Evolutionary conservation across 805 yeast species (phyloP).

Genomic region (Crinitomyces ghanaensis): DNA sequence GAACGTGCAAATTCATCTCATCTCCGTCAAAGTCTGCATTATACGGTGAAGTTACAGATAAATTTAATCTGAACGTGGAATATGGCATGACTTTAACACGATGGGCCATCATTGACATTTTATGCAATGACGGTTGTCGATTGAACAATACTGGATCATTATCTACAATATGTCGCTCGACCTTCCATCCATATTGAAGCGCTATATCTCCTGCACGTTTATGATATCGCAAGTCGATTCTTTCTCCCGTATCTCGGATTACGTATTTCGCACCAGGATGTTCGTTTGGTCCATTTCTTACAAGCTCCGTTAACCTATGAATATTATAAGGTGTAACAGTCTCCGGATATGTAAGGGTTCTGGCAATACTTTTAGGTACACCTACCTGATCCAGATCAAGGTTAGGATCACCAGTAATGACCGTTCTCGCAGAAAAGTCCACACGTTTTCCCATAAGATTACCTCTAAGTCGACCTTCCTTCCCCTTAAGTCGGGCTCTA

Average conservation of each 20-base stretch:
- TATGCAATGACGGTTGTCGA: conserved; percentile 98
- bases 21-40: conserved; percentile 99
- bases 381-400: conserved; percentile 97
- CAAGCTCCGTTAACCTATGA: conserved; percentile 82
- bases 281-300: conserved; percentile 96
- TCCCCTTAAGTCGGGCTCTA: conserved; percentile 99
- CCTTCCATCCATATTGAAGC: conserved; percentile 97
- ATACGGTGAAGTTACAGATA: conserved; percentile 98
- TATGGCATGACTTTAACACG: conserved; percentile 98
- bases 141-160: conserved; percentile 95
- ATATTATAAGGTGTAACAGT: conserved; percentile 96
- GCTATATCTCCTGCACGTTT: conserved; percentile 98
- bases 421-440: conserved; percentile 97
- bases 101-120: conserved; percentile 99
- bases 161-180: conserved; percentile 96
- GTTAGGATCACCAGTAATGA: conserved; percentile 98
- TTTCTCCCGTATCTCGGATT: conserved; percentile 96
- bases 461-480: conserved; percentile 98
- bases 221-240: conserved; percentile 93
- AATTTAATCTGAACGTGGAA: conserved; percentile 90
- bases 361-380: conserved; percentile 93
- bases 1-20: conserved; percentile 99
- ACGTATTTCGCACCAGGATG: conserved; percentile 99
- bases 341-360: conserved; percentile 93
- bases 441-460: conserved; percentile 99